A percentile compares a stretch with the other conserved stretches of the same genome.
phyloP scores from a whole-genome alignment of 1,284 basidiomycete genomes.

The Puccinia triticina region DNA sequence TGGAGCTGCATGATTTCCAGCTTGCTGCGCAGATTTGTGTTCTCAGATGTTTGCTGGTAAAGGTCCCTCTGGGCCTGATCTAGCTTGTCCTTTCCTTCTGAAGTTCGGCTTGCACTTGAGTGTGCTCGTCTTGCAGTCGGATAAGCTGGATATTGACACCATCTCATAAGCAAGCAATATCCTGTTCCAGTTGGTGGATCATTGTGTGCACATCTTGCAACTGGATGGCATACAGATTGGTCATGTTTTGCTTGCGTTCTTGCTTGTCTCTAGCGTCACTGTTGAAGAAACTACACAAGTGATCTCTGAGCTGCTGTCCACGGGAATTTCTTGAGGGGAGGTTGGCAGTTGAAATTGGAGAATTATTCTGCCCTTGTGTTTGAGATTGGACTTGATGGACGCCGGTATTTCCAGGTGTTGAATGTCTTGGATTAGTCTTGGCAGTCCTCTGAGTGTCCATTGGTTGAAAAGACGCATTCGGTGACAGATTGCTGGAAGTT shows the following conservation, averaged over 20 bases:
- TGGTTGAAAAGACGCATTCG: no score
- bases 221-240: not conserved
- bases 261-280: not conserved
- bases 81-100: not conserved
- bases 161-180: not conserved
- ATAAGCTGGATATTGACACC: not conserved
- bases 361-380: no score
- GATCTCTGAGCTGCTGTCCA: no score
- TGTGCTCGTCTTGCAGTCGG: not conserved
- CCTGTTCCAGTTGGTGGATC: not conserved
- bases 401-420: no score
- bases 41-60: not conserved
- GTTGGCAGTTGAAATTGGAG: no score
- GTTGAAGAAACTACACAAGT: not conserved
- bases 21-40: not conserved
- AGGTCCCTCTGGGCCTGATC: not conserved
- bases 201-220: not conserved
- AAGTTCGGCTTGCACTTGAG: not conserved
- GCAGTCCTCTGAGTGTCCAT: no score
- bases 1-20: not conserved
- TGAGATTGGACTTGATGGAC: no score
- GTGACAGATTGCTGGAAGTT: no score
- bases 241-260: not conserved
- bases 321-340: no score
- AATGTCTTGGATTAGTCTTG: no score